Base-by-base conservation (phyloP, 345 rosid genomes). In the Populus nigra region DNA sequence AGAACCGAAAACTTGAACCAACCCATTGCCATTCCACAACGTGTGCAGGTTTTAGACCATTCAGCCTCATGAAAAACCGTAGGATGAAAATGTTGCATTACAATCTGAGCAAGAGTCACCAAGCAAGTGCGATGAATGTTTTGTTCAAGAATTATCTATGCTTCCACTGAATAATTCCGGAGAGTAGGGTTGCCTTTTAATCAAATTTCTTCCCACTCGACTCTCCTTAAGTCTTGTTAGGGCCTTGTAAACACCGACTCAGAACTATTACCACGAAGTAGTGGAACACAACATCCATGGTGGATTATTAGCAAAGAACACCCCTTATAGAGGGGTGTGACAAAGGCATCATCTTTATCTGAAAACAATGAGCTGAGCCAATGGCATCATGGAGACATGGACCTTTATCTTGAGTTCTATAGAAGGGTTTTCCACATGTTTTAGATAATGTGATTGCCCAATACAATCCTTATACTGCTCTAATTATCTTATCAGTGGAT, bases 361-460 rank as follows among this genome's bases (percentile, higher is more conserved):
- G 66, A 36, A 73, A 57, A 29, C 68, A 49, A 59, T 38, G 36
- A n/a, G 41, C 18, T n/a, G 8, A 15, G 57, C 63, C 68, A 57
- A 31, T 13, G 8, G 22, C 68, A 27, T 13, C 65, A 57, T 53
- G 27, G 29, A 69, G 38, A 20, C 38, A 23, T 36, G 71, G 45
- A 22, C 7, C 27, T 38, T 36, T 38, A 20, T 3, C 16, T 20
- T 15, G 47, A 68, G 27, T 22, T 20, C 71, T 9, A 10, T 10
- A 38, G 22, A 38, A 68, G 71, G 31, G 4, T 6, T 33, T 33
- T 36, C 25, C 22, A 4, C 22, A 33, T 66, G 43, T 33, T 31
- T 66, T 18, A 55, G 76, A 73, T 59, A 59, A 36, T 73, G 76
- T 1, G 38, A 73, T 22, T 73, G 41, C 57, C 74, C 16, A 71